Evolutionary conservation across 179 eudicot genomes (phyloP), one percentile per base, ranked within the genome.

Genomic region (Vitellaria paradoxa): DNA sequence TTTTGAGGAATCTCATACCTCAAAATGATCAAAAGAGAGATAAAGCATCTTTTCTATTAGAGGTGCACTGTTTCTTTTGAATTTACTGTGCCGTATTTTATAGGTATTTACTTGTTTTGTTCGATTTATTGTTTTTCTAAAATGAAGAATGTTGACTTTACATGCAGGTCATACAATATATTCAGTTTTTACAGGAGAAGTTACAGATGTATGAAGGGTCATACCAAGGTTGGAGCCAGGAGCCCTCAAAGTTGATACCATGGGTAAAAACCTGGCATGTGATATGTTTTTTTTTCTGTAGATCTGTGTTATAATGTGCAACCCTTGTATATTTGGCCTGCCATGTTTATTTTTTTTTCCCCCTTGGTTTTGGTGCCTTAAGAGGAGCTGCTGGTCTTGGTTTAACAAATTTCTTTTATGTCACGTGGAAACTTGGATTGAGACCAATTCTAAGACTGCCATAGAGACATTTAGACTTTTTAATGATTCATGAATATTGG

Each of bases 11-110:
- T 75, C 88, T 96, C 23, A 90, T 96, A 73, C 99, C 99, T 65
- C 88, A 96, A 65, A 96, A 87, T 86, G 98, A 96, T 81, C 98
- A 93, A 80, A 96, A 89, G 88, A 86, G 97, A 74, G 99, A 96
- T 81, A 96, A 89, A 77, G 99, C 99, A 76, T 91, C 99, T 11
- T 92, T 93, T 52, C 85, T 96, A 82, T 81, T 96, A 86, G 98
- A 94, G 98, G 98, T 94, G 74, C 76, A 75, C 78, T 46, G 9
- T 14, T 20, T 62, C 78, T 68, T 71, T 50, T 64, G 6, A 21
- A 30, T 26, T 7, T 6, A 23, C 42, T 30, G 14, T 56, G 14
- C 1, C 11, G 7, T 55, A 56, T n/a, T 5, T 37, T 65, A 23
- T 6, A 5, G 9, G 46, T 69, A 13, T 67, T 45, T 47, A 46